phyloP scores from a whole-genome alignment of 495 filamentous ascomycete species.

The Talaromyces wortmannii region DNA sequence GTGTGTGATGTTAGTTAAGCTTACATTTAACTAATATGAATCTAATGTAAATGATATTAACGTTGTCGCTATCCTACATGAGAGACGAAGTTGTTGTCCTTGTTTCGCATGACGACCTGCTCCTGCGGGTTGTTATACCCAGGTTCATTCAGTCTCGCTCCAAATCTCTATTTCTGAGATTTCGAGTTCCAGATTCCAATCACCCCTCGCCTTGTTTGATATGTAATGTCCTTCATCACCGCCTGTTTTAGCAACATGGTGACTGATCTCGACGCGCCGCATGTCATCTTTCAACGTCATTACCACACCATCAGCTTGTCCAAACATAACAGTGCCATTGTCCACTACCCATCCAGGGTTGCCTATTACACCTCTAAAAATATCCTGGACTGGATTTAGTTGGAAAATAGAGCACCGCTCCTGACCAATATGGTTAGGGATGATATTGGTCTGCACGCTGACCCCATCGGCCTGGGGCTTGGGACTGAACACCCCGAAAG shows the following conservation, averaged over 20 bases:
- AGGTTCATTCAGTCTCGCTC: slow-evolving; percentile 1
- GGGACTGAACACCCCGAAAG: slow-evolving; percentile 15
- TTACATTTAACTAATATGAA: too few species aligned
- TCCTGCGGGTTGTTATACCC: too few species aligned
- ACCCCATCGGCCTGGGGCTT: slow-evolving; percentile 1
- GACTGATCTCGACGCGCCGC: background rate
- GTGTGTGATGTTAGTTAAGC: too few species aligned
- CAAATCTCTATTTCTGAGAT: slow-evolving; percentile 15
- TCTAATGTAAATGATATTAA: too few species aligned
- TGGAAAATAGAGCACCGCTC: slow-evolving; percentile 15
- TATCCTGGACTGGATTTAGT: slow-evolving; percentile 14
- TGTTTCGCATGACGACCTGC: too few species aligned
- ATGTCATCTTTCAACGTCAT: background rate
- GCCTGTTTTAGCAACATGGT: background rate
- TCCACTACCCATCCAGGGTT: slow-evolving; percentile 11
- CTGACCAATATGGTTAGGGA: background rate
- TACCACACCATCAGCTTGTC: slow-evolving; percentile 1
- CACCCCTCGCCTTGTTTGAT: slow-evolving; percentile 9
- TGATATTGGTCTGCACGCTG: background rate
- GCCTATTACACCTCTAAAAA: slow-evolving; percentile 13
- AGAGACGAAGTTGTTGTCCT: too few species aligned
- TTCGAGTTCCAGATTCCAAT: slow-evolving; percentile 9
- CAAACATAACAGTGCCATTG: slow-evolving; percentile 5
- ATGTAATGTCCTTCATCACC: slow-evolving; percentile 8
- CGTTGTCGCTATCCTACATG: too few species aligned